Percentiles rank a stretch among this genome's conserved stretches.
These are phyloP conservation scores for Cytospora paraplurivora DNA, from an alignment of 2,329 filamentous ascomycete genomes.

Conservation along the genomic window DNA sequence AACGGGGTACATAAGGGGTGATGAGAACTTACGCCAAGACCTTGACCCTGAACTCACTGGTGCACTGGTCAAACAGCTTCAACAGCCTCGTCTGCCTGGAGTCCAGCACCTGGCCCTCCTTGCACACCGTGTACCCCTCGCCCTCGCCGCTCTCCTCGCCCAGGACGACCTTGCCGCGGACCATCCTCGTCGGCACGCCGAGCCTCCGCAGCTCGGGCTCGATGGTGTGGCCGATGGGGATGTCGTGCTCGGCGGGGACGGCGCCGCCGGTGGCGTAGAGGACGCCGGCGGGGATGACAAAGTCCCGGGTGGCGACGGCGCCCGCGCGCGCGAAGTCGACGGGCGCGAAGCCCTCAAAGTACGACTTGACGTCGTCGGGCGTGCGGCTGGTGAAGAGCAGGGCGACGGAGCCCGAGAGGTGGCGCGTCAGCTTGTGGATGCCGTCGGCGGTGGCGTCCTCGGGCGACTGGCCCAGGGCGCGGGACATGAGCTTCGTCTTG, in stretches of 20 bases:
- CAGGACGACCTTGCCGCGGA: constrained; percentile 85
- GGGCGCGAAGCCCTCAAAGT: constrained; percentile 72
- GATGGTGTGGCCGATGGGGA: constrained; percentile 82
- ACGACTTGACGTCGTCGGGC: constrained; percentile 65
- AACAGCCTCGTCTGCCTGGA: constrained; percentile 89
- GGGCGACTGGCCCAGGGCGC: constrained; percentile 79
- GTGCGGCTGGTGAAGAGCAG: constrained; percentile 85
- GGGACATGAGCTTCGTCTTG: constrained; percentile 98
- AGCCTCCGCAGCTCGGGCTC: constrained; percentile 89
- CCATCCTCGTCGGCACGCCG: constrained; percentile 84
- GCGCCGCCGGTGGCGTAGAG: constrained; percentile 82
- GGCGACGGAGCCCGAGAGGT: constrained; percentile 82
- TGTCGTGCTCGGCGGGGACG: constrained; percentile 77
- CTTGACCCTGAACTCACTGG: constrained; percentile 86
- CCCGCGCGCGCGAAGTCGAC: constrained; percentile 93
- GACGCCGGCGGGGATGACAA: constrained; percentile 80
- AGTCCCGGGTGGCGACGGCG: constrained; percentile 69
- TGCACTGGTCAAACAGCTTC: constrained; percentile 89
- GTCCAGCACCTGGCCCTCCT: constrained; percentile 81
- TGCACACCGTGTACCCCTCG: constrained; percentile 75
- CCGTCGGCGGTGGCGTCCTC: constrained; percentile 81
- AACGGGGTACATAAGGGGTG: neutral
- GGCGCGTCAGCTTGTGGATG: constrained; percentile 67
- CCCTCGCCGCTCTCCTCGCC: constrained; percentile 55
- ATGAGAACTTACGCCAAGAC: constrained; percentile 65